A percentile compares a stretch with the other conserved stretches of the same genome.
Evolutionary conservation across 2,329 filamentous ascomycete genomes (phyloP).

Genomic region (Penicillium sp.): DNA sequence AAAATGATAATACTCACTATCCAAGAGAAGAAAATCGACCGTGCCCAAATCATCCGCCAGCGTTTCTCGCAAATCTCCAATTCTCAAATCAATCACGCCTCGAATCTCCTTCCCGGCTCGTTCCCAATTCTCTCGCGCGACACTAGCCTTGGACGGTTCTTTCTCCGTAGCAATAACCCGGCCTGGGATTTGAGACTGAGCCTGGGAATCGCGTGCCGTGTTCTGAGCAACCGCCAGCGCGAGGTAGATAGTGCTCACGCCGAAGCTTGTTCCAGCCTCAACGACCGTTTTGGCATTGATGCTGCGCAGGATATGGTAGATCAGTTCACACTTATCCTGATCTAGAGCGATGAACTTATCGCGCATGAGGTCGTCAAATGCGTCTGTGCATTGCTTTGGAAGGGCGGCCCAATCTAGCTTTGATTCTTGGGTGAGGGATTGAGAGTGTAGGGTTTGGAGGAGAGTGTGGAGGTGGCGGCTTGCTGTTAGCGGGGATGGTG

Average conservation of each 20-base stretch:
- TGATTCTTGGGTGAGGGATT: slow-evolving; percentile 39
- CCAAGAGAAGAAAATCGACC: slow-evolving; percentile 63
- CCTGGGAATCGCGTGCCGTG: slow-evolving; percentile 17
- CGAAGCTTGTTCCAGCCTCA: slow-evolving; percentile 66
- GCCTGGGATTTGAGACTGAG: slow-evolving; percentile 25
- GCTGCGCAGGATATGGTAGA: slow-evolving; percentile 59
- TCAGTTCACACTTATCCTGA: slow-evolving; percentile 60
- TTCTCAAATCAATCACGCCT: slow-evolving; percentile 59
- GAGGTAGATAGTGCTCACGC: slow-evolving; percentile 66
- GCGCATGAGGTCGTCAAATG: slow-evolving; percentile 48
- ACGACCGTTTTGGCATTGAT: slow-evolving; percentile 58
- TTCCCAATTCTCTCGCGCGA: slow-evolving; percentile 60
- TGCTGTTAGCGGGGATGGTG: slow-evolving; percentile 15
- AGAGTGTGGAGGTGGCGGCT: slow-evolving; percentile 24
- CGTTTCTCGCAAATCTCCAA: slow-evolving; percentile 63
- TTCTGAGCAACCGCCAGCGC: slow-evolving; percentile 62
- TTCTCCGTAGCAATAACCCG: slow-evolving; percentile 66
- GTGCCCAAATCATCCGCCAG: slow-evolving; percentile 53
- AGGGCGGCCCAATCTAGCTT: slow-evolving; percentile 20
- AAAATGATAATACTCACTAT: slow-evolving; percentile 56
- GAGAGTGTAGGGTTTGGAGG: slow-evolving; percentile 36
- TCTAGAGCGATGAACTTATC: slow-evolving; percentile 66
- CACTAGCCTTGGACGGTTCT: slow-evolving; percentile 57
- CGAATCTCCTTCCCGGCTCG: slow-evolving; percentile 55
- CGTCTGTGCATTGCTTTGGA: slow-evolving; percentile 24